Conservation (phyloP, 345 rosid genomes). For the Diplotaxis tenuifolia region DNA sequence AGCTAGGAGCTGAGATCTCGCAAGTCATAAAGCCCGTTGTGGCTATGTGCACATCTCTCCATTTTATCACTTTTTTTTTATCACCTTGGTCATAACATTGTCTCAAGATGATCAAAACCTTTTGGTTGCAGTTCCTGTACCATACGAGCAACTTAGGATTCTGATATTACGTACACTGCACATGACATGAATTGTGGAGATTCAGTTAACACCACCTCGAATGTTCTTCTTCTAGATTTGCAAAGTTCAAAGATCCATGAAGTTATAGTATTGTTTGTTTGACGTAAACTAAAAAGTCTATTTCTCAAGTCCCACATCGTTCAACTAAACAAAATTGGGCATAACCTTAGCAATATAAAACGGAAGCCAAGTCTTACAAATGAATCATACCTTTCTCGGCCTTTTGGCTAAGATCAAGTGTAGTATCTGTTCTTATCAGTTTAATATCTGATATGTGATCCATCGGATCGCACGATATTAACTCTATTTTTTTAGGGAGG, state of each 20-base stretch:
- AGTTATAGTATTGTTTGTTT: neutral
- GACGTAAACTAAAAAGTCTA: neutral
- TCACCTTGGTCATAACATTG: too few relatives aligned
- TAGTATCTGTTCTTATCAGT: slow-evolving; percentile 65
- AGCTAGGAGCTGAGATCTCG: neutral
- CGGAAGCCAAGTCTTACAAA: neutral
- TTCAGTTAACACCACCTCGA: neutral
- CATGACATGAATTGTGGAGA: neutral
- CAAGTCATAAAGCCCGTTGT: neutral
- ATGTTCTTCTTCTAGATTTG: neutral
- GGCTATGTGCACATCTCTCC: too few relatives aligned
- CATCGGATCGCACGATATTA: neutral
- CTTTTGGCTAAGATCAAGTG: slow-evolving; percentile 71
- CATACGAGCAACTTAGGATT: neutral
- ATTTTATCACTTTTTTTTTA: too few relatives aligned
- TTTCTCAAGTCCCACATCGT: neutral
- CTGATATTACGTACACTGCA: neutral
- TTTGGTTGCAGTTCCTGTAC: neutral
- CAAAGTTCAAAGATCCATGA: neutral
- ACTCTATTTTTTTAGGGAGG: neutral
- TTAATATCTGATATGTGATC: slow-evolving; percentile 42
- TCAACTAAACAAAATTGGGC: neutral
- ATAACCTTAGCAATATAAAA: neutral
- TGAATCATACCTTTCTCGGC: slow-evolving; percentile 62
- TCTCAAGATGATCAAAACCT: too few relatives aligned